Evolutionary conservation across 163 green algal species (phyloP).

Genomic region (Scenedesmus sp.): DNA sequence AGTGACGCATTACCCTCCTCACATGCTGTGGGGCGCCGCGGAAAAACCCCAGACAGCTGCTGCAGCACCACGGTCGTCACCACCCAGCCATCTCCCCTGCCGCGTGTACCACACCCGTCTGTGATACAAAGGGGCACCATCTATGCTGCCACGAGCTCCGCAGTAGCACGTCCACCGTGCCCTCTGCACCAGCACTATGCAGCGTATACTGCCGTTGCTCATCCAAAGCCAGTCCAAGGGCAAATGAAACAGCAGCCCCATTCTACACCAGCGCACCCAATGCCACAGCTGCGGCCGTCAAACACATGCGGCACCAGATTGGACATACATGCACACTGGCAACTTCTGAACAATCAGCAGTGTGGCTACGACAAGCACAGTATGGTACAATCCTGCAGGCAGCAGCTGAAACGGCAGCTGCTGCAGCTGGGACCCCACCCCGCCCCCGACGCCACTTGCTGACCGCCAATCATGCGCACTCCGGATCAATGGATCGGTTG

Average conservation of each 20-base stretch:
- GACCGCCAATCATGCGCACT: not conserved
- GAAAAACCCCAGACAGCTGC: not conserved
- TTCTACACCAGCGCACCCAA: not conserved
- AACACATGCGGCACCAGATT: not conserved
- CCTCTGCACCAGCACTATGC: not conserved
- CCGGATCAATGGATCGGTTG: not conserved
- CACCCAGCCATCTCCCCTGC: not conserved
- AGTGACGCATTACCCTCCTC: not conserved
- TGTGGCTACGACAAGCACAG: not conserved
- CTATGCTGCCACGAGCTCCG: not conserved
- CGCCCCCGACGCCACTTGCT: not conserved
- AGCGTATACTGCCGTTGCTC: not conserved
- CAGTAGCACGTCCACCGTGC: not conserved
- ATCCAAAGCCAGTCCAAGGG: too few relatives aligned
- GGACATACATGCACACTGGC: not conserved
- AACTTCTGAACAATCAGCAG: not conserved
- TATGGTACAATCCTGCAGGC: not conserved
- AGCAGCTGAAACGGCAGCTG: constrained; percentile 13
- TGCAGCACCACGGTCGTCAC: not conserved
- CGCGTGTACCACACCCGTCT: not conserved
- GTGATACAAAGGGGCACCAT: not conserved
- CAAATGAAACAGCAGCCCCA: not conserved
- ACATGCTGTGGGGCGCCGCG: not conserved
- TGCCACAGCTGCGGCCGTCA: not conserved
- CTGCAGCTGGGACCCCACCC: not conserved